phyloP scores from a whole-genome alignment of 1,284 basidiomycete species.

The Leucoagaricus sp. region DNA sequence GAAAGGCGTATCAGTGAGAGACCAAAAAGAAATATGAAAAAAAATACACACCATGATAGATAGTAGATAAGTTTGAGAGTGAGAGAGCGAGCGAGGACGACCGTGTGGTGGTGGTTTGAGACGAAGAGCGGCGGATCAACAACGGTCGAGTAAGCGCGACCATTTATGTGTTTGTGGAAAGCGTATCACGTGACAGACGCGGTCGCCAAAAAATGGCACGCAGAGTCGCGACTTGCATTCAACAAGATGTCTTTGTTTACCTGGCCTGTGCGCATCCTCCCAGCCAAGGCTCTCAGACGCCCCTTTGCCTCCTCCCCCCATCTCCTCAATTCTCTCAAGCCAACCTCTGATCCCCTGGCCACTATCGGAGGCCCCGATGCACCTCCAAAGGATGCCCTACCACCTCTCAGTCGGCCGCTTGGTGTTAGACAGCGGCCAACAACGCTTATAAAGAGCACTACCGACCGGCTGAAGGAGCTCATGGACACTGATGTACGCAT shows the following conservation, averaged over 20 bases:
- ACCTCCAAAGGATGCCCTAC: conserved; percentile 30
- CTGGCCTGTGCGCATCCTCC: conserved; percentile 12
- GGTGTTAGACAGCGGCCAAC: conserved; percentile 69
- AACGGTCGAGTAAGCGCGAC: conserved; percentile 40
- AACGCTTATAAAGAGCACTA: conserved; percentile 57
- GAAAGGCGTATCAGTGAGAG: conserved; percentile 2
- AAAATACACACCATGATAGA: conserved; percentile 40
- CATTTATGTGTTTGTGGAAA: conserved; percentile 42
- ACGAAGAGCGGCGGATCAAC: conserved; percentile 44
- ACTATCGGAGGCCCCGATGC: not conserved
- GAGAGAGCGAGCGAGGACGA: conserved; percentile 10
- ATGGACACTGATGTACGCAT: conserved; percentile 73
- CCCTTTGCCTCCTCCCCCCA: conserved; percentile 5
- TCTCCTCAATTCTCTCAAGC: not conserved
- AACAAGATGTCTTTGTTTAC: conserved; percentile 17
- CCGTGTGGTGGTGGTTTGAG: conserved; percentile 42
- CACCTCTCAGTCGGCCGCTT: conserved; percentile 69
- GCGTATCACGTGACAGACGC: conserved; percentile 29
- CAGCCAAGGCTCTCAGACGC: not conserved
- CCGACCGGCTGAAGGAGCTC: conserved; percentile 70
- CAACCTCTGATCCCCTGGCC: not conserved
- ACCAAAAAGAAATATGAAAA: not conserved
- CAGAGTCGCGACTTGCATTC: conserved; percentile 13
- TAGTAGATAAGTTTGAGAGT: conserved; percentile 26
- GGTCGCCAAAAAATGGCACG: conserved; percentile 18